Base-by-base conservation (phyloP, 139 green algal species). In the Pleodorina starrii region DNA sequence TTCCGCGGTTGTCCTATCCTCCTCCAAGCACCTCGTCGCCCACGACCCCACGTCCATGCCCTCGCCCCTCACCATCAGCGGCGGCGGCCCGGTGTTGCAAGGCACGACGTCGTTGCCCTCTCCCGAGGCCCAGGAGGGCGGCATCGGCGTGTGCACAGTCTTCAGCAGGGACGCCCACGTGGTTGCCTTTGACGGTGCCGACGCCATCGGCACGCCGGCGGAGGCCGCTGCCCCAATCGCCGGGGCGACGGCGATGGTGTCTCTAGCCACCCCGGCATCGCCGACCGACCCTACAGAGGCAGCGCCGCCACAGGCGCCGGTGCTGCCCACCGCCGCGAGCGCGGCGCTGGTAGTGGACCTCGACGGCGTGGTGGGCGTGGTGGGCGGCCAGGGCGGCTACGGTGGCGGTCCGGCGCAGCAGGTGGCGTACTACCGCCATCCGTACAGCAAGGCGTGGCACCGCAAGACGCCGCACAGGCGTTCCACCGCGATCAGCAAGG, bases 161-260 rank as follows among this genome's bases (percentile, higher is more conserved):
- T 76, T 76, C 29, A 63, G n/a, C n/a, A n/a, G 66, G 9, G 74
- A 51, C 74, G 46, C n/a, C 74, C 38, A 82, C 10, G n/a, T 43
- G 10, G 43, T 66, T 5, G 44, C 44, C 25, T n/a, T 59, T 12
- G 44, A 82, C 14, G 23, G 11, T 1, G 72, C 23, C 10, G 36
- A 77, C 21, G 14, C 16, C 63, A 17, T 23, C 32, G n/a, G 29
- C 2, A 73, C 19, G 17, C 7, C 25, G 4, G 17, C 21, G 69
- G 69, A 48, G 2, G 16, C 36, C 1, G 69, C 54, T 27, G 54
- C 6, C 9, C 9, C 29, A 12, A 66, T 5, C 54, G 54, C 54
- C 54, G 5, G n/a, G n/a, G n/a, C n/a, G n/a, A 32, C 5, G 57
- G 21, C 21, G 57, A 69, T 11, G 57, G 35, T 25, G 69, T 17